Percentiles rank a stretch among this genome's conserved stretches.
Evolutionary conservation across 805 yeast genomes (phyloP).

Genomic region (Sugiyamaella boreocaroliniensis): DNA sequence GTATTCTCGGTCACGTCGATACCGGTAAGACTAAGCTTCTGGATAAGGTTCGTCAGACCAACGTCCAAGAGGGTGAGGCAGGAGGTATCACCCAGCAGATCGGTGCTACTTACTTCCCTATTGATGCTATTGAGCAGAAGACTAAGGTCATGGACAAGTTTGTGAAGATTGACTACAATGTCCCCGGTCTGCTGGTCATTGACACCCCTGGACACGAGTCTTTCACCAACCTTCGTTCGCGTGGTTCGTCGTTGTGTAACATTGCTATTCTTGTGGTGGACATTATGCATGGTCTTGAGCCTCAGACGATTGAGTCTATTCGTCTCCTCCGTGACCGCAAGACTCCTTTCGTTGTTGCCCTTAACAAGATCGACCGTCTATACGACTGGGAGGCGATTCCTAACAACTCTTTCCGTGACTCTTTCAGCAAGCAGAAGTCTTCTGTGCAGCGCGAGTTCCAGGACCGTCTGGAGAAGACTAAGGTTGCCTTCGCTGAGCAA

Average conservation of each 20-base stretch:
- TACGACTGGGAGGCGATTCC: constrained; percentile 91
- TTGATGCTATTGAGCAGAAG: constrained; percentile 84
- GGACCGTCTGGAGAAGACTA: constrained; percentile 75
- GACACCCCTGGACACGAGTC: constrained; percentile 99
- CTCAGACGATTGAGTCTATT: constrained; percentile 92
- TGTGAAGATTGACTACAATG: constrained; percentile 77
- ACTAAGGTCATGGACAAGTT: constrained; percentile 84
- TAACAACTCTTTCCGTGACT: constrained; percentile 93
- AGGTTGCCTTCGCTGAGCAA: constrained; percentile 91
- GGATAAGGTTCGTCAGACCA: constrained; percentile 96
- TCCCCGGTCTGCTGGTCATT: constrained; percentile 92
- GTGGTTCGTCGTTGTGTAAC: constrained; percentile 99
- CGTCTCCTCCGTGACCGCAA: constrained; percentile 88
- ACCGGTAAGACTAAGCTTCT: constrained; percentile 97
- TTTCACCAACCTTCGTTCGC: constrained; percentile 91
- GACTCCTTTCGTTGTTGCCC: constrained; percentile 96
- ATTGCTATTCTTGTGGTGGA: constrained; percentile 97
- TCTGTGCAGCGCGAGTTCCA: constrained; percentile 91
- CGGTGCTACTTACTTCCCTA: constrained; percentile 99
- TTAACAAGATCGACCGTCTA: constrained; percentile 95
- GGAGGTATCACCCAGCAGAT: constrained; percentile 99
- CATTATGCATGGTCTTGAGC: constrained; percentile 98
- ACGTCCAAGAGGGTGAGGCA: constrained; percentile 99
- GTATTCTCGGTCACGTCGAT: constrained; percentile 99
- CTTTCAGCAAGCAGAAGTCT: constrained; percentile 71